phyloP scores from a whole-genome alignment of 2,329 filamentous ascomycete genomes.

The Paecilomyces fulvus region DNA sequence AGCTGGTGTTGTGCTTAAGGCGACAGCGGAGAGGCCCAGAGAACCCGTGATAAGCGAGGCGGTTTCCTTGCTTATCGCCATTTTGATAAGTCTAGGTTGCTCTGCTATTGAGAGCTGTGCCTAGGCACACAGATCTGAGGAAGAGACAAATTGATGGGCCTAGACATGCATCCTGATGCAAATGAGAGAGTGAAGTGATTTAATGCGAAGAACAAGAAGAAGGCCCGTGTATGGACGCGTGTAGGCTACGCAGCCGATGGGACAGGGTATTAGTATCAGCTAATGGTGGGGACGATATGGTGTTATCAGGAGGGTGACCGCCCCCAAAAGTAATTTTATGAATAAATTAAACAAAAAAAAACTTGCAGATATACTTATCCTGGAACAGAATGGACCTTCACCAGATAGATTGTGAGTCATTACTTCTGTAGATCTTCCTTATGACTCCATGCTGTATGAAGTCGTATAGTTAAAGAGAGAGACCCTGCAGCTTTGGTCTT shows the following conservation, averaged over 20 bases:
- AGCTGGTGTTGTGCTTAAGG: conserved; percentile 18
- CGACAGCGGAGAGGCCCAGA: conserved; percentile 16
- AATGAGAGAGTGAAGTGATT: background rate
- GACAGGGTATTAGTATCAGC: background rate
- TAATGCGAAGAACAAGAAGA: background rate
- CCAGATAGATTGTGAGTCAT: background rate
- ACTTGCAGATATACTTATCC: too few relatives aligned
- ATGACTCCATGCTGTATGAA: background rate
- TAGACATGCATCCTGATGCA: background rate
- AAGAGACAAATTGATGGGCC: background rate
- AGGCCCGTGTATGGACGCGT: background rate
- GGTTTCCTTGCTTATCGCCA: conserved; percentile 5
- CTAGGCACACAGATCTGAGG: background rate
- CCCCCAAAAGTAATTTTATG: background rate
- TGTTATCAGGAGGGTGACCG: background rate
- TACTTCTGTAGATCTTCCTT: background rate
- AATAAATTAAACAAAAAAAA: background rate
- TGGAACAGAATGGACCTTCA: too few relatives aligned
- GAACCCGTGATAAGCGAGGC: conserved; percentile 13
- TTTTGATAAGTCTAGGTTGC: background rate
- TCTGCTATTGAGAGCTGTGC: background rate
- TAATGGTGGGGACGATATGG: background rate
- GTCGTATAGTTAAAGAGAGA: background rate
- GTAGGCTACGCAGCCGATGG: background rate
- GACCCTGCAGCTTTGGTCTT: too few relatives aligned